phyloP scores from a whole-genome alignment of 2,329 filamentous ascomycete species.

The Trichoderma atroviride region DNA sequence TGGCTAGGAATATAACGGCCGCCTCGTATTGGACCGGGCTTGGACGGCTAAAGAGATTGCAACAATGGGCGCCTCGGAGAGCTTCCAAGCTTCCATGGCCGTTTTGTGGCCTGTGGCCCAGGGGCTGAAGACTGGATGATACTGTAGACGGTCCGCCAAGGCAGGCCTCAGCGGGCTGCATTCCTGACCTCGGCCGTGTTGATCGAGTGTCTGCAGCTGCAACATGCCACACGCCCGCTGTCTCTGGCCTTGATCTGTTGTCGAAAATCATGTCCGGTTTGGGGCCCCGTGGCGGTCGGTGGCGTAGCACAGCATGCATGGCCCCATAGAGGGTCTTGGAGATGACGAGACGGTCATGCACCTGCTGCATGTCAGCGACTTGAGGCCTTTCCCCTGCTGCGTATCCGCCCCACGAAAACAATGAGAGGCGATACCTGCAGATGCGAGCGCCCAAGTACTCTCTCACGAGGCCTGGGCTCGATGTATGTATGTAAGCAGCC shows the following conservation, averaged over 20 bases:
- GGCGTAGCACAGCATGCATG: constrained; percentile 20
- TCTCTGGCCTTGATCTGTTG: neutral
- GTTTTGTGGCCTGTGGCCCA: neutral
- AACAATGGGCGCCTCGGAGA: constrained; percentile 13
- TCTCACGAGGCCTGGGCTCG: neutral
- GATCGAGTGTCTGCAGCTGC: neutral
- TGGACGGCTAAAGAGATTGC: constrained; percentile 15
- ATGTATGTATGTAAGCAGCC: constrained; percentile 16
- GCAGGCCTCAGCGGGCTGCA: neutral
- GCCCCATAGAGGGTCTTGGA: constrained; percentile 13
- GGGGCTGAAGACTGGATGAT: neutral
- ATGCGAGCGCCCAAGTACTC: neutral
- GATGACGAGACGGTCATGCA: constrained; percentile 17
- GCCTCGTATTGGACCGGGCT: constrained; percentile 19
- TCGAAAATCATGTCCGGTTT: constrained; percentile 20
- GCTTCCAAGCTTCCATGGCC: neutral
- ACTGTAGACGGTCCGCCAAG: neutral
- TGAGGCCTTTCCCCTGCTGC: neutral
- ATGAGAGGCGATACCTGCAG: constrained; percentile 1
- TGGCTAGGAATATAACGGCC: neutral
- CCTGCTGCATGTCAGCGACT: constrained; percentile 24
- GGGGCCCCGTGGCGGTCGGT: neutral
- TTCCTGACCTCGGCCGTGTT: neutral
- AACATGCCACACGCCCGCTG: neutral
- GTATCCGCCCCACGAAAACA: constrained; percentile 1